Conservation (phyloP, 768 basidiomycete genomes). For the Lentinula edodes region DNA sequence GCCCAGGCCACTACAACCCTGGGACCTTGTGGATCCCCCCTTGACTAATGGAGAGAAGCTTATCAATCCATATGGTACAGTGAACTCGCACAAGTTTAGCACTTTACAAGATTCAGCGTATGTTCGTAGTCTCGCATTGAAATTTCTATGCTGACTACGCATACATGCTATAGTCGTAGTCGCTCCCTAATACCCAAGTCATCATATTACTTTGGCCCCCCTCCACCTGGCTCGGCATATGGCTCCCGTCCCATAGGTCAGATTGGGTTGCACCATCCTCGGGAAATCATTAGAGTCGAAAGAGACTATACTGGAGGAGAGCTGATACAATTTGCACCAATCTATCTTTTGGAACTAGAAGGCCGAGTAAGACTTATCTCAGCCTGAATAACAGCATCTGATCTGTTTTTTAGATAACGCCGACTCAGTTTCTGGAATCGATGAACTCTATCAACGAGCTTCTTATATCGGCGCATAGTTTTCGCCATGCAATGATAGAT, state of each 20-base stretch:
- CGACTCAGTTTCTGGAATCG: slow-evolving; percentile 84
- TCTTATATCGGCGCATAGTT: slow-evolving; percentile 82
- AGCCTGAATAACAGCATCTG: background rate
- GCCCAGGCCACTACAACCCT: slow-evolving; percentile 53
- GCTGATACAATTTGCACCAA: slow-evolving; percentile 81
- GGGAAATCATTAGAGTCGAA: slow-evolving; percentile 89
- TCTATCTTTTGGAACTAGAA: slow-evolving; percentile 89
- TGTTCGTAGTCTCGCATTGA: slow-evolving; percentile 15
- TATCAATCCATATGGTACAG: slow-evolving; percentile 37
- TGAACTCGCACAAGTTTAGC: slow-evolving; percentile 36
- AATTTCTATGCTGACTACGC: slow-evolving; percentile 8
- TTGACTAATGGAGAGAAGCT: slow-evolving; percentile 12
- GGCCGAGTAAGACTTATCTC: slow-evolving; percentile 61
- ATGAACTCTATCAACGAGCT: slow-evolving; percentile 88
- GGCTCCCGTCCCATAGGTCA: slow-evolving; percentile 78
- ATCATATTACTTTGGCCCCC: slow-evolving; percentile 81
- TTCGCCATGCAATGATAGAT: slow-evolving; percentile 63
- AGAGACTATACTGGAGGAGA: slow-evolving; percentile 91
- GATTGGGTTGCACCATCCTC: slow-evolving; percentile 84
- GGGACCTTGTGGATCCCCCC: slow-evolving; percentile 57
- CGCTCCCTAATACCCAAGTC: slow-evolving; percentile 67
- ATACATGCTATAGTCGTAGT: slow-evolving; percentile 20
- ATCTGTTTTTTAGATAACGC: slow-evolving; percentile 59
- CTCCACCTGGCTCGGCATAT: slow-evolving; percentile 70
- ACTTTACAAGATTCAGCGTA: slow-evolving; percentile 39